Conservation (phyloP, 768 basidiomycete genomes). For the Hypholoma fasciculare region DNA sequence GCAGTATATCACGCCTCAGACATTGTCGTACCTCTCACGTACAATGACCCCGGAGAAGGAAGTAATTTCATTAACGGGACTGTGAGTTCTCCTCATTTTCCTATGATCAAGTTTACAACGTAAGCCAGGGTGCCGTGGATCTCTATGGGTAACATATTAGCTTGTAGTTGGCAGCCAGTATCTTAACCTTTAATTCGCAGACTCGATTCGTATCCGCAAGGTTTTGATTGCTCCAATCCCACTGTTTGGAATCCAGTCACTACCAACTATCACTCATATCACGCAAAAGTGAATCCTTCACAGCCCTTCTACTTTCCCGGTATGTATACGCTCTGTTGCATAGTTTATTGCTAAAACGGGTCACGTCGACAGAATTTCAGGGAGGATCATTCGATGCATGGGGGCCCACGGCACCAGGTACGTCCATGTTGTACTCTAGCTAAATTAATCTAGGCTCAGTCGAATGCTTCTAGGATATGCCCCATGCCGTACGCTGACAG, state of each 20-base stretch:
- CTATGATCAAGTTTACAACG: background rate
- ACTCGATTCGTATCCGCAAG: conserved; percentile 74
- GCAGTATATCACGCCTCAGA: conserved; percentile 50
- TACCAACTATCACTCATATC: conserved; percentile 66
- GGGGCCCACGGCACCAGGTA: conserved; percentile 73
- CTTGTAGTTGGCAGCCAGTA: background rate
- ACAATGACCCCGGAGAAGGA: conserved; percentile 65
- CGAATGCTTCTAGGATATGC: conserved; percentile 49
- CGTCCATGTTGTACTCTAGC: background rate
- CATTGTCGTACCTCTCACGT: conserved; percentile 72
- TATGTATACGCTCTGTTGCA: conserved; percentile 21
- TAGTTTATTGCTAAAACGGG: background rate
- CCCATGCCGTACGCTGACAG: conserved; percentile 65
- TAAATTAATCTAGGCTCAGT: background rate
- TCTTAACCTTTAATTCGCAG: conserved; percentile 23
- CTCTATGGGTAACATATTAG: conserved; percentile 56
- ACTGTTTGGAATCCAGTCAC: conserved; percentile 62
- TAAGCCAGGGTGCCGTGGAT: conserved; percentile 64
- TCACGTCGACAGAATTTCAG: conserved; percentile 48
- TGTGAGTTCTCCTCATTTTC: conserved; percentile 31
- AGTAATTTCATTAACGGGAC: conserved; percentile 72
- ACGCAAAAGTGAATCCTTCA: conserved; percentile 45
- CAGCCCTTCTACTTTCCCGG: conserved; percentile 76
- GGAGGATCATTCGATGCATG: conserved; percentile 82
- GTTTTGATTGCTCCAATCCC: conserved; percentile 80